Evolutionary conservation across 768 basidiomycete genomes (phyloP).

Genomic region (Xerocomellus chrysenteron): DNA sequence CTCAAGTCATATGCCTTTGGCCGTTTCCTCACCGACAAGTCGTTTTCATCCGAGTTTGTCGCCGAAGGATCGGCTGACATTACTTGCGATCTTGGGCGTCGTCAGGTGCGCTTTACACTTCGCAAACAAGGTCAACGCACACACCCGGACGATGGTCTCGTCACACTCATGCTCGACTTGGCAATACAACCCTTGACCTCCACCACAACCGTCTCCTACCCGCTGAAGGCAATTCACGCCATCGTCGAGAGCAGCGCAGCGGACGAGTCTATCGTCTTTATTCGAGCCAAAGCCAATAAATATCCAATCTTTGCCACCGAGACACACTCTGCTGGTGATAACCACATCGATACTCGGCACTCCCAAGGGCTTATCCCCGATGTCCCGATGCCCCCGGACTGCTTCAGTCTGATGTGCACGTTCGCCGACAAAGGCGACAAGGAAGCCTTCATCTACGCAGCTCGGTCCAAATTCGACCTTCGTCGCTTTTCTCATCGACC

Average conservation of each 20-base stretch:
- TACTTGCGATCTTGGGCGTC: conserved; percentile 37
- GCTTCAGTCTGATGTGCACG: conserved; percentile 29
- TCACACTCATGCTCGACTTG: conserved; percentile 1
- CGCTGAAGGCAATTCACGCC: conserved; percentile 16
- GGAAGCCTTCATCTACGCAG: conserved; percentile 29
- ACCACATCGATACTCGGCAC: conserved; percentile 13
- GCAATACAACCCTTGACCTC: neutral
- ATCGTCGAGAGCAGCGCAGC: conserved; percentile 16
- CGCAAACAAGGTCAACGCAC: conserved; percentile 22
- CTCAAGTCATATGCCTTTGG: conserved; percentile 35
- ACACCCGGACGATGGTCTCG: neutral
- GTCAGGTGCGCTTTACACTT: conserved; percentile 32
- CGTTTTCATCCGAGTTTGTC: conserved; percentile 35
- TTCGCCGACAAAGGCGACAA: conserved; percentile 28
- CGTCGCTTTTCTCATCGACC: neutral
- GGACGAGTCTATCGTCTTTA: conserved; percentile 26
- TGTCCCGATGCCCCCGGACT: conserved; percentile 27
- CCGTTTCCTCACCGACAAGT: conserved; percentile 34
- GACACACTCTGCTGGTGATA: accelerated
- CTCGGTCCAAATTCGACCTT: conserved; percentile 22
- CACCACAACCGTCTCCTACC: conserved; percentile 23
- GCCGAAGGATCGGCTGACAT: conserved; percentile 29
- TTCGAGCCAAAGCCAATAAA: conserved; percentile 25
- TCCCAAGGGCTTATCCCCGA: conserved; percentile 27
- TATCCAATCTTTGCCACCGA: conserved; percentile 33